These are phyloP conservation scores for Panicum hallii DNA, from an alignment of 202 grass and related monocot genomes.

Conservation along the genomic window DNA sequence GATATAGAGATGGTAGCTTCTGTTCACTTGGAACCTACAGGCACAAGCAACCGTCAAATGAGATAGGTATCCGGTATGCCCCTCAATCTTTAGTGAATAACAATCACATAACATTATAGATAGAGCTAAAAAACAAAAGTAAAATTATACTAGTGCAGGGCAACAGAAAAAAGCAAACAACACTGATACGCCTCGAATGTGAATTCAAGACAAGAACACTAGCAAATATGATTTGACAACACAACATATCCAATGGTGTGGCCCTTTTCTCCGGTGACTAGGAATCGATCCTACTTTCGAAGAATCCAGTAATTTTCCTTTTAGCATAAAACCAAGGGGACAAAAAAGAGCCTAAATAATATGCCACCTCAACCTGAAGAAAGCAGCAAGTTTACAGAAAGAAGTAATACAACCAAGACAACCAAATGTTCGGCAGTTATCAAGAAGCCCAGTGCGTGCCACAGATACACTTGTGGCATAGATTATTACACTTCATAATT, in stretches of 20 bases:
- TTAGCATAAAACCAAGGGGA: neutral
- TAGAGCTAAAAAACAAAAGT: conserved; percentile 4
- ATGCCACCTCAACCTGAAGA: neutral
- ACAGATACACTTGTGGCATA: neutral
- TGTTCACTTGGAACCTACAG: conserved; percentile 89
- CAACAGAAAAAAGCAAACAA: conserved; percentile 17
- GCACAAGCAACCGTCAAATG: conserved; percentile 37
- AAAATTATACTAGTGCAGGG: conserved; percentile 15
- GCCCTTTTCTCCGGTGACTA: neutral
- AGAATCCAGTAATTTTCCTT: conserved; percentile 9
- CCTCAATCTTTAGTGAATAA: conserved; percentile 1
- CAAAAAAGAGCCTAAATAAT: conserved; percentile 28
- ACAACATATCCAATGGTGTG: conserved; percentile 13
- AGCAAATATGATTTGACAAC: neutral
- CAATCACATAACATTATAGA: conserved; percentile 16
- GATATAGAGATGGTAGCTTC: conserved; percentile 95
- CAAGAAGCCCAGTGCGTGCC: neutral
- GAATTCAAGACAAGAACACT: conserved; percentile 27
- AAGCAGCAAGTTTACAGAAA: conserved; percentile 31
- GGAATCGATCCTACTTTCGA: neutral
- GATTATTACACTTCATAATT: neutral
- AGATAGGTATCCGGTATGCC: conserved; percentile 23
- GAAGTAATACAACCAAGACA: conserved; percentile 13
- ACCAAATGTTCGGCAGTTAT: conserved; percentile 14
- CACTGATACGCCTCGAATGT: neutral